Percentiles rank a stretch among this genome's conserved stretches.
Evolutionary conservation across 2,329 filamentous ascomycete genomes (phyloP).

Genomic region (Venturia aucupariae): DNA sequence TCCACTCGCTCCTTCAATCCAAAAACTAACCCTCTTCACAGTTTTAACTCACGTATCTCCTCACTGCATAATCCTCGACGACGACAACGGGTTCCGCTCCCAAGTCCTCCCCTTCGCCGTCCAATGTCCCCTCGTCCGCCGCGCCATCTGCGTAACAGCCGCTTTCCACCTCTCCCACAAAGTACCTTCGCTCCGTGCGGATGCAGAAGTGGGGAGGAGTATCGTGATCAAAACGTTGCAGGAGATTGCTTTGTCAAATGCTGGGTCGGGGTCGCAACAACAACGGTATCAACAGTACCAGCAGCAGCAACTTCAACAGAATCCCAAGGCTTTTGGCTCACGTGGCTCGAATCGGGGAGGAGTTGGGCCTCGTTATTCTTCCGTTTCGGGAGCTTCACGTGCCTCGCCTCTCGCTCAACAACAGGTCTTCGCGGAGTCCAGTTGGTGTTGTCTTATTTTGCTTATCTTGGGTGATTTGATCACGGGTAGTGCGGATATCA

Average conservation of each 20-base stretch:
- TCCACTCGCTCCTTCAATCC: too few species aligned
- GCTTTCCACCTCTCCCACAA: constrained; percentile 31
- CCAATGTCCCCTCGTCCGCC: constrained; percentile 27
- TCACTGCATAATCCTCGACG: constrained; percentile 30
- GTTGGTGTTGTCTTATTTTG: constrained; percentile 30
- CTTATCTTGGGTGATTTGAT: constrained; percentile 35
- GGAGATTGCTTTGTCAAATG: constrained; percentile 22
- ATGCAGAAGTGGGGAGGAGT: constrained; percentile 28
- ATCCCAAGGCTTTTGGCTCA: background rate
- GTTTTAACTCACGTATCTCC: constrained; percentile 1
- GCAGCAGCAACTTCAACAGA: too few species aligned
- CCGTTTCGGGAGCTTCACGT: background rate
- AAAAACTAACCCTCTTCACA: background rate
- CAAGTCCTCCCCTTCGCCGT: constrained; percentile 33
- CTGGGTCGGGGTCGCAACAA: too few species aligned
- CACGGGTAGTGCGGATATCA: constrained; percentile 29
- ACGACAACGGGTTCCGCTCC: constrained; percentile 33
- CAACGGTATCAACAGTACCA: too few species aligned
- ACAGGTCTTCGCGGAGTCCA: constrained; percentile 17
- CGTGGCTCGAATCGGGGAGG: too few species aligned
- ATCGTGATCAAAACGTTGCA: constrained; percentile 29
- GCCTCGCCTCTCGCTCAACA: background rate
- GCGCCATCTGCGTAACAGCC: constrained; percentile 32
- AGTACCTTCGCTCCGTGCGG: constrained; percentile 23
- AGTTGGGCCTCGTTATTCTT: too few species aligned